Evolutionary conservation across 352 stramenopile species (phyloP), one percentile per base, ranked within the genome.

Genomic region (Blastocystis sp.): DNA sequence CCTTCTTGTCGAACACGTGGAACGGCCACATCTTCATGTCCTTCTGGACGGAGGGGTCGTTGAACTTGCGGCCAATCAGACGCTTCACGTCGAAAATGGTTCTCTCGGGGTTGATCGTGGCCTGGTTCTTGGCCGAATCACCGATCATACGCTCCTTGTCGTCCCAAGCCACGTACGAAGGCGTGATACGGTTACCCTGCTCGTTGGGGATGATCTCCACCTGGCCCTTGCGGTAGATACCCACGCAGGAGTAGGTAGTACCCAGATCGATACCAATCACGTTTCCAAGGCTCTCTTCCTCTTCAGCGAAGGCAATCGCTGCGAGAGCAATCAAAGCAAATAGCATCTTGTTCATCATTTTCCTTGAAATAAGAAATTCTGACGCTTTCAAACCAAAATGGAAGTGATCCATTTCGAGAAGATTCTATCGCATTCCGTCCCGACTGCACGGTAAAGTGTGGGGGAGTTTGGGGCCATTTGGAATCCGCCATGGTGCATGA

Each of bases 1-100:
- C 92, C 11, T 93, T 92, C 87, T 96, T 93, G 89, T 97, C 95
- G 11, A 98, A 89, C 71, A 99, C 95, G 1, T 98, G 90, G 92
- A 97, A 99, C 34, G 97, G 96, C 67, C 98, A 92, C 59, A 98
- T 92, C 92, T 98, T 98, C 94, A 97, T 98, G 91, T 98, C 96
- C 23, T 48, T 21, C 91, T 98, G 95, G 60, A 99, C 96, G 43
- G 95, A 97, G 90, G 98, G 98, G 91, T 99, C 97, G 70, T 92
- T 95, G 90, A 93, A 95, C 74, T 95, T 94, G 66, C 28, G 28
- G 28, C 28, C 28, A 34, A 34, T 34, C 28, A 34, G 28, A 34
- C 28, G 28, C 28, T 34, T 96, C 93, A 77, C 97, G 97, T 87
- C 99, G 99, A 52, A 99, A 92, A 90, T 97, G 96, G 94, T 99